phyloP scores from a whole-genome alignment of 805 yeast species.

The Maudiozyma bulderi region DNA sequence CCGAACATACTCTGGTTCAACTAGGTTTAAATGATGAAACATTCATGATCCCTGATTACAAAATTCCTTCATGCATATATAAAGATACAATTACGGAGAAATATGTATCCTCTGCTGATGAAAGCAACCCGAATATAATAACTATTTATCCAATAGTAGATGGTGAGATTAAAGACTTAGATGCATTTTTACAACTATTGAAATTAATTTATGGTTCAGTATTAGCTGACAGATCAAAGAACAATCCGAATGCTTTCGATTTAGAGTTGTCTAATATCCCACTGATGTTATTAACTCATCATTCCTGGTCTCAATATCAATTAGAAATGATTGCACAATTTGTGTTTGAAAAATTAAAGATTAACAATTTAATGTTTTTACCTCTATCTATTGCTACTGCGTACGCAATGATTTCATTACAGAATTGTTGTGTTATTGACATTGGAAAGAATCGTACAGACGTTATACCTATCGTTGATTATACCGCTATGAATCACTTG shows the following conservation, averaged over 20 bases:
- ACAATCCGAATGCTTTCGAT: slow-evolving; percentile 20
- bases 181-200: slow-evolving; percentile 57
- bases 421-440: slow-evolving; percentile 68
- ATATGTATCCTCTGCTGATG: slow-evolving; percentile 27
- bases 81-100: slow-evolving; percentile 28
- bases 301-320: slow-evolving; percentile 58
- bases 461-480: slow-evolving; percentile 71
- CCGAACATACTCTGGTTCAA: slow-evolving; percentile 61
- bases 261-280: slow-evolving; percentile 45
- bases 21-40: slow-evolving; percentile 60
- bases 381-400: slow-evolving; percentile 61
- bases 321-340: slow-evolving; percentile 65
- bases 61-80: slow-evolving; percentile 72
- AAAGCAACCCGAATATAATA: slow-evolving; percentile 10
- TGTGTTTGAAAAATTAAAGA: slow-evolving; percentile 61
- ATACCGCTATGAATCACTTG: slow-evolving; percentile 50
- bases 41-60: slow-evolving; percentile 63
- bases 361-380: slow-evolving; percentile 61
- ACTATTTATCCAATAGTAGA: slow-evolving; percentile 53
- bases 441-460: slow-evolving; percentile 71
- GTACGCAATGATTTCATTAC: slow-evolving; percentile 60
- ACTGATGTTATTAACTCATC: slow-evolving; percentile 53
- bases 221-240: slow-evolving; percentile 16
- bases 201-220: slow-evolving; percentile 42
- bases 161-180: slow-evolving; percentile 57